phyloP scores from a whole-genome alignment of 345 rosid genomes.

The rapeseed (Brassica napus) region DNA sequence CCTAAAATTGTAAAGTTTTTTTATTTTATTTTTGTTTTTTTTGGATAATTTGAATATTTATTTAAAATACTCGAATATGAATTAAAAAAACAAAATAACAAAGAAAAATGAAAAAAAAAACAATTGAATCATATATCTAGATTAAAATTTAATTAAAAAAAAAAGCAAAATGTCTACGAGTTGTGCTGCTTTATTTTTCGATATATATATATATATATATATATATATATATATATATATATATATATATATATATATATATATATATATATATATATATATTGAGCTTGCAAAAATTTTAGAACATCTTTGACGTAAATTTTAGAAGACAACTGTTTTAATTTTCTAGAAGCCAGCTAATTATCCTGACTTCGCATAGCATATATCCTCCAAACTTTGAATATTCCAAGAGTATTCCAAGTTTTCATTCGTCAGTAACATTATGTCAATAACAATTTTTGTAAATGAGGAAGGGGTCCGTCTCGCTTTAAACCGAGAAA shows the following conservation, averaged over 20 bases:
- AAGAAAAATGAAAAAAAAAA: too few relatives aligned
- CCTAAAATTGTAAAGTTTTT: too few relatives aligned
- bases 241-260: background rate
- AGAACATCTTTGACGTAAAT: constrained; percentile 6
- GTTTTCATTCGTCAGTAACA: constrained; percentile 19
- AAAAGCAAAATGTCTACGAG: too few relatives aligned
- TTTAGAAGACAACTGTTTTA: constrained; percentile 20
- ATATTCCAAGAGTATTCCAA: constrained; percentile 44
- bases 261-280: background rate
- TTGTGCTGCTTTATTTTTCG: too few relatives aligned
- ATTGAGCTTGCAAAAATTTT: background rate
- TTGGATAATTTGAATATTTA: too few relatives aligned
- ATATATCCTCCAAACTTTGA: constrained; percentile 35
- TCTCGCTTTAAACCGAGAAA: constrained; percentile 32
- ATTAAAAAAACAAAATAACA: too few relatives aligned
- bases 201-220: background rate
- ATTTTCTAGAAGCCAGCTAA: constrained; percentile 36
- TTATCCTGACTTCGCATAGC: constrained; percentile 25
- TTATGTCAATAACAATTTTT: constrained; percentile 7
- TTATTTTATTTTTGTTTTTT: too few relatives aligned
- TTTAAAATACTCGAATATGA: too few relatives aligned
- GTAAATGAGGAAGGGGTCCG: constrained; percentile 40
- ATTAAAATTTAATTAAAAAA: too few relatives aligned
- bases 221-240: background rate
- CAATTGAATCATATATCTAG: too few relatives aligned